Conservation (phyloP, 2,329 filamentous ascomycete species). For the Colletotrichum euphorbiae region DNA sequence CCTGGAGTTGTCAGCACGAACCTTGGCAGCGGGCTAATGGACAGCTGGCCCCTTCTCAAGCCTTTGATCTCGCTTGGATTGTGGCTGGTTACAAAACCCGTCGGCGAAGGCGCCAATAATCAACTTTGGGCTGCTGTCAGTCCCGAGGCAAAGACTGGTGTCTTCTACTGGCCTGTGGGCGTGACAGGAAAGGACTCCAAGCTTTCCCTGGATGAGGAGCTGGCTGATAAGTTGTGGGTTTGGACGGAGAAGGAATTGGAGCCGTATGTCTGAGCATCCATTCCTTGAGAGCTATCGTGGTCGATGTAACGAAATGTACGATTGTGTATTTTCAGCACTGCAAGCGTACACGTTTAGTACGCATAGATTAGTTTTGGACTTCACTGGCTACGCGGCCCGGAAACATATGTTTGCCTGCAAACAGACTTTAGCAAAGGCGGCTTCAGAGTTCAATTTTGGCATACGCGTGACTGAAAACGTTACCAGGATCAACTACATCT, state of each 20-base stretch:
- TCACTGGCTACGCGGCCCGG: too few species aligned
- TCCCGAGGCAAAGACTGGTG: slow-evolving; percentile 43
- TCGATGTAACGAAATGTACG: neutral
- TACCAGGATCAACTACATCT: slow-evolving; percentile 12
- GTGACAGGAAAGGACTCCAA: slow-evolving; percentile 42
- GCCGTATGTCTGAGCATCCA: slow-evolving; percentile 9
- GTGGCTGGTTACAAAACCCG: slow-evolving; percentile 7
- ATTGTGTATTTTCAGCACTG: neutral
- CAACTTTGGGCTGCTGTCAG: slow-evolving; percentile 40
- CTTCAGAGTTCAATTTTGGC: neutral
- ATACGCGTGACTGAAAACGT: slow-evolving; percentile 4
- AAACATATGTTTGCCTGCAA: too few species aligned
- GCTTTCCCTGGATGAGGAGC: slow-evolving; percentile 44
- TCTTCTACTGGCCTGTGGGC: slow-evolving; percentile 50
- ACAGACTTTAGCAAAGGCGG: too few species aligned
- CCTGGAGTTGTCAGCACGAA: slow-evolving; percentile 51
- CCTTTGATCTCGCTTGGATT: slow-evolving; percentile 8
- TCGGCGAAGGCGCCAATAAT: slow-evolving; percentile 34
- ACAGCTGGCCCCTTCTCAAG: slow-evolving; percentile 26
- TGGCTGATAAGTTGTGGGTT: slow-evolving; percentile 49
- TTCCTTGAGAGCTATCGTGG: too few species aligned
- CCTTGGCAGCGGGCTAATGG: slow-evolving; percentile 38
- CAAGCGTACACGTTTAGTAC: neutral
- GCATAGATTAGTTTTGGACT: neutral
- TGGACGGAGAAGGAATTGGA: slow-evolving; percentile 51